phyloP scores from a whole-genome alignment of 2,329 filamentous ascomycete genomes.

The Colletotrichum theobromicola region DNA sequence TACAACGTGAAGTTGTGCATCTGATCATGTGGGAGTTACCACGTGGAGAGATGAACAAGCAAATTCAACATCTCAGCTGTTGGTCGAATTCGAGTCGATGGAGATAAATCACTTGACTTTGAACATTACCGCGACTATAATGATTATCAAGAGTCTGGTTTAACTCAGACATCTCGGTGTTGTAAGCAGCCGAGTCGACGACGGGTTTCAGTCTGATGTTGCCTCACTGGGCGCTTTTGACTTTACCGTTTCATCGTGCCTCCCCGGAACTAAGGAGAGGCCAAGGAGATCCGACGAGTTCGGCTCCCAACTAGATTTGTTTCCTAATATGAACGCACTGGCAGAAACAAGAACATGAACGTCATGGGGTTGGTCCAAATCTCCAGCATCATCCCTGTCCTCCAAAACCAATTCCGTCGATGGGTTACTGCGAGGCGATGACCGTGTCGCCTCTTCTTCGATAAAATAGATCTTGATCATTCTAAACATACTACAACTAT shows the following conservation, averaged over 20 bases:
- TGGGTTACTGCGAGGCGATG: neutral
- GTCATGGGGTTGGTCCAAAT: neutral
- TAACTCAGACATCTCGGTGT: neutral
- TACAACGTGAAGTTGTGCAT: neutral
- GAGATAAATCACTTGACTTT: neutral
- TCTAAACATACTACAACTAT: neutral
- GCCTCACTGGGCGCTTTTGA: neutral
- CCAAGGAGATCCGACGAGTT: neutral
- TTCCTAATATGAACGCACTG: neutral
- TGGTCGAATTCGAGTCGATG: neutral
- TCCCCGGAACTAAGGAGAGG: neutral
- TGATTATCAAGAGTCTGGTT: neutral
- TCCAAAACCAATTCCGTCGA: neutral
- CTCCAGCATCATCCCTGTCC: neutral
- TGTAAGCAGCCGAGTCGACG: neutral
- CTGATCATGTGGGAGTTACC: neutral
- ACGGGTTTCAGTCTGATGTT: neutral
- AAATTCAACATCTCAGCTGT: neutral
- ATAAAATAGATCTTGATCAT: neutral
- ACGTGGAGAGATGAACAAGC: neutral
- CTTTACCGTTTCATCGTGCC: neutral
- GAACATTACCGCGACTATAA: fast-evolving
- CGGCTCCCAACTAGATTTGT: neutral
- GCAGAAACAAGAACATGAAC: neutral
- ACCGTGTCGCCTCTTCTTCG: neutral